Conservation (phyloP, 768 basidiomycete species). For the Suillus occidentalis region DNA sequence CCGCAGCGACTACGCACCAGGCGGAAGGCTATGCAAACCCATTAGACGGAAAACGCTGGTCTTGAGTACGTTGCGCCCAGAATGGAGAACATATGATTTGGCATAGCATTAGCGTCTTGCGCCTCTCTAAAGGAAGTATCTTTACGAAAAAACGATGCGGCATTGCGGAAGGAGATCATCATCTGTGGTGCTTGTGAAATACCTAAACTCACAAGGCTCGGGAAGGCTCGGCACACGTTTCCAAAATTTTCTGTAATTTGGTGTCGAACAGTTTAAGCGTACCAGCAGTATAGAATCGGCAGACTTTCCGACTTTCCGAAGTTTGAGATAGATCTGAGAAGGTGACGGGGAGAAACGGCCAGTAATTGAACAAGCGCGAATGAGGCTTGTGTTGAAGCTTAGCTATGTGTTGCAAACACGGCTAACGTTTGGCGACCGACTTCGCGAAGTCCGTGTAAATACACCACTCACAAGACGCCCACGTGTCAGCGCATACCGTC, state of each 20-base stretch:
- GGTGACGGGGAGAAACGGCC: not conserved
- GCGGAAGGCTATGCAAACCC: not conserved
- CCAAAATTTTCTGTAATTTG: not conserved
- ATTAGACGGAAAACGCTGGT: constrained; percentile 20
- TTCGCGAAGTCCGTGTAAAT: not conserved
- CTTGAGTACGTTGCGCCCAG: constrained; percentile 43
- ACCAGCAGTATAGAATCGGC: no score
- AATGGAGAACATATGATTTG: constrained; percentile 27
- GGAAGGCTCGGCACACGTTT: not conserved
- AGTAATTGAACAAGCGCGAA: not conserved
- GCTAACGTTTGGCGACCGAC: not conserved
- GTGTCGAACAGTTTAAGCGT: not conserved
- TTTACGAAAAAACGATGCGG: not conserved
- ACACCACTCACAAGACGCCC: not conserved
- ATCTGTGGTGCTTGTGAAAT: not conserved
- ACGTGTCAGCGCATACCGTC: not conserved
- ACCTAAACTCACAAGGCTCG: not conserved
- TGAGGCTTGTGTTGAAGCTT: not conserved
- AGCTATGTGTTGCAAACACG: not conserved
- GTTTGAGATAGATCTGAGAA: not conserved
- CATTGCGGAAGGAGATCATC: not conserved
- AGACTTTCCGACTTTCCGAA: not conserved
- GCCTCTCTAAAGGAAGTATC: not conserved
- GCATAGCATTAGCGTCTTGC: constrained; percentile 28
- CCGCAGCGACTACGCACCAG: constrained; percentile 1